Evolutionary conservation across 2,329 filamentous ascomycete genomes (phyloP).

Genomic region (Fusarium incarnatum): DNA sequence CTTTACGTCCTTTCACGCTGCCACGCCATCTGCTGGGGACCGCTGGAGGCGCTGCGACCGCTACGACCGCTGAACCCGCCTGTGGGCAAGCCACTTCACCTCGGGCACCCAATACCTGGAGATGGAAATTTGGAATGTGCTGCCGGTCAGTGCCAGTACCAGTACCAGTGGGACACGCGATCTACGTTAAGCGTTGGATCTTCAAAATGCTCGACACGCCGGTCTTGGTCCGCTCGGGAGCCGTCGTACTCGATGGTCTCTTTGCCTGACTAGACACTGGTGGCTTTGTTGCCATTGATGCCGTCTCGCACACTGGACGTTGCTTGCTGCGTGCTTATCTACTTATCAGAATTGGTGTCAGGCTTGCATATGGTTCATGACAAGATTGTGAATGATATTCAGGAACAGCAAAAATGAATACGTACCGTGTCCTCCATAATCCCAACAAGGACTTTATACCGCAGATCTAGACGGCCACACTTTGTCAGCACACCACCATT

Average conservation of each 20-base stretch:
- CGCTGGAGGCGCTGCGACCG: constrained; percentile 40
- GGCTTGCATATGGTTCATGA: constrained; percentile 12
- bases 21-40: constrained; percentile 21
- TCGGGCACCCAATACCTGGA: constrained; percentile 41
- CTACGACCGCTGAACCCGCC: constrained; percentile 41
- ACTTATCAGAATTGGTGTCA: constrained; percentile 3
- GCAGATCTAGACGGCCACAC: constrained; percentile 37
- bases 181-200: constrained; percentile 31
- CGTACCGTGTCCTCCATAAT: constrained; percentile 19
- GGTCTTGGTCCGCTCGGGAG: background rate
- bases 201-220: constrained; percentile 7
- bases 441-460: constrained; percentile 30
- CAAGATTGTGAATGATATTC: constrained; percentile 30
- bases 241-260: background rate
- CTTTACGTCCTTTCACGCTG: constrained; percentile 10
- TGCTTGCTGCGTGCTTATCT: background rate
- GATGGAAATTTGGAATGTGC: constrained; percentile 44
- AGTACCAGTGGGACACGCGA: constrained; percentile 46
- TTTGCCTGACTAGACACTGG: background rate
- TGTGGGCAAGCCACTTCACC: constrained; percentile 43
- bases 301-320: background rate
- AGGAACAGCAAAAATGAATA: constrained; percentile 31
- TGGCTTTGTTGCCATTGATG: constrained; percentile 5
- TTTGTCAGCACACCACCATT: constrained; percentile 18
- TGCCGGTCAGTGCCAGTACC: constrained; percentile 10